Evolutionary conservation across 2,329 filamentous ascomycete genomes (phyloP), one percentile per base, ranked within the genome.

Genomic region (Ilyonectria mors-panacis): DNA sequence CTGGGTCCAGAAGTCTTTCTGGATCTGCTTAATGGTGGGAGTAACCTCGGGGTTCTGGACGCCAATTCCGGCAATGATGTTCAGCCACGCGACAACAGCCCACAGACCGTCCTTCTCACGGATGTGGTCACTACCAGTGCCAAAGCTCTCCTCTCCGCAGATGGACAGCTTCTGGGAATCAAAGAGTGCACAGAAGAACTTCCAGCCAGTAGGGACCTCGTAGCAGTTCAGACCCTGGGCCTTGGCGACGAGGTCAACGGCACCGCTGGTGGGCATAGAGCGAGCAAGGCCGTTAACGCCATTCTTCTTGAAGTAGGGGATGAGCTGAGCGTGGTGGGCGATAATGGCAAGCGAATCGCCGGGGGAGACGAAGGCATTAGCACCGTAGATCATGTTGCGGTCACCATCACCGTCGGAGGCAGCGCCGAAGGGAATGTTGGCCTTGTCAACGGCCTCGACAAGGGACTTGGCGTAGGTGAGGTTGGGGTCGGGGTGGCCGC

Each of bases 331-430:
- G 81, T 99, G 92, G 86, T 99, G 96, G 55, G 96, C 94, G 78
- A 99, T 99, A 81, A 99, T 99, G 78, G 96, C 96, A 77, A 99
- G 87, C 78, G 94, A 97, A 86, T 99, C 96, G 79, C 96, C 96
- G 8, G 96, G 96, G 8, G 95, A 98, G 69, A 99, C 96, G 79
- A 99, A 99, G 50, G 93, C 91, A 78, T 97, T 95, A 73, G 95
- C 95, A 70, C 96, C 96, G 84, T 99, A 99, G 79, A 99, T 99
- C 96, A 99, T 99, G 90, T 99, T 99, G 76, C 96, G 93, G 86
- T 99, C 96, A 77, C 96, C 96, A 77, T 99, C 96, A 75, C 96
- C 96, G 75, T 99, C 96, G 71, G 94, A 97, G 54, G 96, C 96
- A 66, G 96, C 96, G 78, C 96, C 96, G 77, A 99, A 99, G 79